These are phyloP conservation scores for Zasmidium citrigriseum DNA, from an alignment of 2,329 filamentous ascomycete genomes.

Conservation along the genomic window DNA sequence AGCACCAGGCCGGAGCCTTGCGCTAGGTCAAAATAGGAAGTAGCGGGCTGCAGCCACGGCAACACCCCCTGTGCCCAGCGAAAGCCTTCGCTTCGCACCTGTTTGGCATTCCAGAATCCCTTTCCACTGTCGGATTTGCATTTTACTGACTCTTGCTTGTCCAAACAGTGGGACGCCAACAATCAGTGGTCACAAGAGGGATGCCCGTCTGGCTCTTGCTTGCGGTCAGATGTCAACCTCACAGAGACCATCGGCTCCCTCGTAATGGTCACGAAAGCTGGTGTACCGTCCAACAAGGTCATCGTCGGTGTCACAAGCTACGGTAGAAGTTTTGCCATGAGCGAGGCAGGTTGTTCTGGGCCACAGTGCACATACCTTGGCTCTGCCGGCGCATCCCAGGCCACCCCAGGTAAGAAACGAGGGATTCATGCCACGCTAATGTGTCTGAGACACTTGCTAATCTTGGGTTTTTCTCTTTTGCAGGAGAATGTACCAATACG, in stretches of 20 bases:
- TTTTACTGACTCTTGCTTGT: neutral
- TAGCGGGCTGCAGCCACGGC: slow-evolving; percentile 32
- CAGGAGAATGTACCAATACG: slow-evolving; percentile 34
- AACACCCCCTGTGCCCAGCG: slow-evolving; percentile 26
- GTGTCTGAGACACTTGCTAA: too few relatives aligned
- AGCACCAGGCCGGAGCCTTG: too few relatives aligned
- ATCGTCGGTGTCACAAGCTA: slow-evolving; percentile 36
- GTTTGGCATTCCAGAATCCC: too few relatives aligned
- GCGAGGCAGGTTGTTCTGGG: slow-evolving; percentile 25
- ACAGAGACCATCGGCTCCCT: slow-evolving; percentile 27
- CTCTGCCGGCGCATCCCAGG: neutral
- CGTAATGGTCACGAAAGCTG: slow-evolving; percentile 13
- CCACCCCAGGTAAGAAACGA: too few relatives aligned
- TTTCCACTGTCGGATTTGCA: too few relatives aligned
- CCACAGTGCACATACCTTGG: slow-evolving; percentile 27
- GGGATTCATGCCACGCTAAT: too few relatives aligned
- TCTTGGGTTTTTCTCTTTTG: too few relatives aligned
- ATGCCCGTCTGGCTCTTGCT: slow-evolving; percentile 34
- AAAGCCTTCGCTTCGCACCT: too few relatives aligned
- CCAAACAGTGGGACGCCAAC: neutral
- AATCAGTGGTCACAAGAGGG: neutral
- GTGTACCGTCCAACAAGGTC: slow-evolving; percentile 33
- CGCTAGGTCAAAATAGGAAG: slow-evolving; percentile 41
- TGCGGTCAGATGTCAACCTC: slow-evolving; percentile 34
- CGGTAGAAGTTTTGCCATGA: slow-evolving; percentile 44